These are phyloP conservation scores for Schizophyllum amplum DNA, from an alignment of 1,284 basidiomycete species.

Conservation along the genomic window DNA sequence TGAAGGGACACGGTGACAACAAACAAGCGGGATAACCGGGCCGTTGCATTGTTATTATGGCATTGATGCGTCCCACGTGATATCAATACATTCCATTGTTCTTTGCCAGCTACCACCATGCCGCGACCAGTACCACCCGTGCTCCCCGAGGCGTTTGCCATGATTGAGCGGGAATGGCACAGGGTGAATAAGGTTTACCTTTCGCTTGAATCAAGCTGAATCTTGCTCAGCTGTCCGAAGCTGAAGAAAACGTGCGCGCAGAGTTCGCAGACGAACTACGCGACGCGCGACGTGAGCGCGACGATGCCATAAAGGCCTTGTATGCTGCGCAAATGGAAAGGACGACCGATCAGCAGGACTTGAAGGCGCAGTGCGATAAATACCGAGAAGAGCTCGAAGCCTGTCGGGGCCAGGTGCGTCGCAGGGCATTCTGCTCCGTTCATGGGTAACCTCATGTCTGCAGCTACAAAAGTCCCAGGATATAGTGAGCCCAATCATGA, in stretches of 20 bases:
- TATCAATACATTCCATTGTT: background rate
- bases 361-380: conserved; percentile 29
- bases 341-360: conserved; percentile 41
- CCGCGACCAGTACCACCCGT: background rate
- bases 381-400: background rate
- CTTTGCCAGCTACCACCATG: background rate
- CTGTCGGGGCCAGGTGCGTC: background rate
- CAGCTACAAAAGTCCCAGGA: background rate
- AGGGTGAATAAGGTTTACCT: background rate
- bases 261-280: conserved; percentile 12
- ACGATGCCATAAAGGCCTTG: conserved; percentile 41
- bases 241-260: too few relatives aligned
- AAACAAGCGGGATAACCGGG: background rate
- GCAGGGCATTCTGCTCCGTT: background rate
- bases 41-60: background rate
- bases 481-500: background rate
- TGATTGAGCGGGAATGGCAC: background rate
- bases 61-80: background rate
- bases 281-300: conserved; percentile 43
- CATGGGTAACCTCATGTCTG: too few relatives aligned
- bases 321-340: conserved; percentile 36
- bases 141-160: background rate
- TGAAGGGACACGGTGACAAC: too few relatives aligned
- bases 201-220: background rate
- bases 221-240: background rate